Evolutionary conservation across 2,329 filamentous ascomycete genomes (phyloP).

Genomic region (Aspergillus neotritici): DNA sequence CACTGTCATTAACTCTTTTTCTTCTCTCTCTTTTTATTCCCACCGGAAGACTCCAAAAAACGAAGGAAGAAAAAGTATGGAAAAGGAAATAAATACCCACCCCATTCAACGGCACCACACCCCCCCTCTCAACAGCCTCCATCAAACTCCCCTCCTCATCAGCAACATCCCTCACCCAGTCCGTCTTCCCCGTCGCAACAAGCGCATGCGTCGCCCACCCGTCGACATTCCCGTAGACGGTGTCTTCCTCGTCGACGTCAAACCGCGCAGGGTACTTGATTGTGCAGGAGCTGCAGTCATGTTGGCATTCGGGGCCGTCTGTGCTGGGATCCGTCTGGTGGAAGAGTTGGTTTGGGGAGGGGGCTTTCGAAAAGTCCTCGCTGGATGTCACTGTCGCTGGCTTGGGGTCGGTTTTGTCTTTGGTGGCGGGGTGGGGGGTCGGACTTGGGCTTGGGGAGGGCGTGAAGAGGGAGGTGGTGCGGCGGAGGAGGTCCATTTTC

Average conservation of each 20-base stretch:
- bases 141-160: slow-evolving; percentile 84
- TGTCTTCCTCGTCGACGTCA: slow-evolving; percentile 67
- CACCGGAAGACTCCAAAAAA: neutral
- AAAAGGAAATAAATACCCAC: slow-evolving; percentile 25
- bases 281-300: slow-evolving; percentile 77
- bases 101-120: slow-evolving; percentile 38
- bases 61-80: neutral
- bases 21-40: no score
- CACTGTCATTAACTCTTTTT: neutral
- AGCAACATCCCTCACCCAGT: slow-evolving; percentile 85
- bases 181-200: slow-evolving; percentile 89
- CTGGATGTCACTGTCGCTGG: no score
- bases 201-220: slow-evolving; percentile 85
- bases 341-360: slow-evolving; percentile 58
- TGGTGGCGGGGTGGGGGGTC: slow-evolving; percentile 7
- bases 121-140: slow-evolving; percentile 59
- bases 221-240: slow-evolving; percentile 77
- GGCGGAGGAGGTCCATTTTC: slow-evolving; percentile 26
- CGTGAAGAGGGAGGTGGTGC: slow-evolving; percentile 29
- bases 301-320: slow-evolving; percentile 84
- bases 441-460: slow-evolving; percentile 14
- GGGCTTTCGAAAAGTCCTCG: slow-evolving; percentile 45
- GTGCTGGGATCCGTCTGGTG: slow-evolving; percentile 64
- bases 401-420: slow-evolving; percentile 16
- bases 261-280: slow-evolving; percentile 71